A percentile compares a stretch with the other conserved stretches of the same genome.
phyloP scores from a whole-genome alignment of 148 eudicot genomes.

The Silene conica region DNA sequence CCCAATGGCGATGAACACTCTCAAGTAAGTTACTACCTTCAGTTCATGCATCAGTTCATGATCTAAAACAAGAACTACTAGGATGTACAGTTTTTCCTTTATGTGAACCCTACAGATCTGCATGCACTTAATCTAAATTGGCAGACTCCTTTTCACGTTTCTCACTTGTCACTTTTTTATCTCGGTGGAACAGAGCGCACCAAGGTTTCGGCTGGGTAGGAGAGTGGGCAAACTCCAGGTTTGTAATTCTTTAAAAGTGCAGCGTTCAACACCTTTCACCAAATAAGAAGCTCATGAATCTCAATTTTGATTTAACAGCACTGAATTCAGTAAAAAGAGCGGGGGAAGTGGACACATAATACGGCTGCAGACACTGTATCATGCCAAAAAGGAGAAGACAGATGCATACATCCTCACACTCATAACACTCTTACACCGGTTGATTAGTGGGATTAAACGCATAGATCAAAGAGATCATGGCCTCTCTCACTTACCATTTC shows the following conservation, averaged over 20 bases:
- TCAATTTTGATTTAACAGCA: constrained; percentile 32
- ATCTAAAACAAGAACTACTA: too few relatives aligned
- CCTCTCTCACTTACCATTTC: constrained; percentile 30
- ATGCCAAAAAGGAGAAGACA: constrained; percentile 62
- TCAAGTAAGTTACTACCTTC: constrained; percentile 46
- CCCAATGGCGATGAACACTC: constrained; percentile 84
- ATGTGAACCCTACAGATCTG: not conserved
- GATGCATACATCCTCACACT: constrained; percentile 67
- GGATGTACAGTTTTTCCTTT: not conserved
- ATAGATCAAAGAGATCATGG: constrained; percentile 60
- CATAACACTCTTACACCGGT: constrained; percentile 61
- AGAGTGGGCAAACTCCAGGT: constrained; percentile 97
- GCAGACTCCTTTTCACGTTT: not conserved
- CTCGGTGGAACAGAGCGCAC: constrained; percentile 55
- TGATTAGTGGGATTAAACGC: constrained; percentile 51
- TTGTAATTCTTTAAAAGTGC: constrained; percentile 15
- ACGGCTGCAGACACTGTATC: constrained; percentile 86
- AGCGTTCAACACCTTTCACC: not conserved
- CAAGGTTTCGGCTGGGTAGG: constrained; percentile 99
- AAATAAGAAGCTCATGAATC: not conserved
- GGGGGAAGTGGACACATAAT: constrained; percentile 31
- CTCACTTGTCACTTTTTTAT: constrained; percentile 9
- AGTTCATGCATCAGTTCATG: not conserved
- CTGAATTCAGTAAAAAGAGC: constrained; percentile 63
- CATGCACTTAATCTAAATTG: not conserved